These are phyloP conservation scores for Fusarium subglutinans DNA, from an alignment of 2,329 filamentous ascomycete species.

Conservation along the genomic window DNA sequence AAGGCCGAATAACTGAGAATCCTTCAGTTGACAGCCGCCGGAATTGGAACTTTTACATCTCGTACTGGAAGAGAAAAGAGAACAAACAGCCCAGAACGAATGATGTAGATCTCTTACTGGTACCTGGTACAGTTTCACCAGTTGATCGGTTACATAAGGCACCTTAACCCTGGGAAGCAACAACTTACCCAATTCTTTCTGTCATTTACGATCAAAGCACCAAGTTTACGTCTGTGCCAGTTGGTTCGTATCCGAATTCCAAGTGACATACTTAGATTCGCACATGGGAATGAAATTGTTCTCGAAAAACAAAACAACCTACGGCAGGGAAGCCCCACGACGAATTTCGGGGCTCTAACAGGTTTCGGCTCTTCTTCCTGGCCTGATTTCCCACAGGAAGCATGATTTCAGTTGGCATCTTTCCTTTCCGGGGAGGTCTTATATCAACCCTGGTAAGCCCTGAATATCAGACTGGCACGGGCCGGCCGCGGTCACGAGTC, in stretches of 20 bases:
- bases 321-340: constrained; percentile 18
- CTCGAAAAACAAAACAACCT: constrained; percentile 17
- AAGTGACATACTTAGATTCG: not conserved
- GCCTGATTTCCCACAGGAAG: constrained; percentile 18
- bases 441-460: constrained; percentile 18
- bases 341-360: constrained; percentile 37
- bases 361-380: constrained; percentile 37
- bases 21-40: not conserved
- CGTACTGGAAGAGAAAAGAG: not conserved
- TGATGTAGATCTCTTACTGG: not conserved
- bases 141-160: not conserved
- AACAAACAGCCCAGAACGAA: not conserved
- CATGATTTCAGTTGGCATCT: constrained; percentile 22
- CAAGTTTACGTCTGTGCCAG: not conserved
- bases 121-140: not conserved
- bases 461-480: constrained; percentile 27
- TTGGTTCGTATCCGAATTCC: not conserved
- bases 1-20: constrained; percentile 6
- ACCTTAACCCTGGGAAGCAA: not conserved
- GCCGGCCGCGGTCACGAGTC: constrained; percentile 32
- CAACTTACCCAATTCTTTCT: not conserved
- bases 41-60: not conserved
- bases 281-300: constrained; percentile 15
- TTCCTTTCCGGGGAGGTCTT: constrained; percentile 36
- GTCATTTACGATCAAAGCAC: not conserved